Percentiles rank a stretch among this genome's conserved stretches.
These are phyloP conservation scores for Colletotrichum chrysophilum DNA, from an alignment of 2,329 filamentous ascomycete genomes.

Conservation along the genomic window DNA sequence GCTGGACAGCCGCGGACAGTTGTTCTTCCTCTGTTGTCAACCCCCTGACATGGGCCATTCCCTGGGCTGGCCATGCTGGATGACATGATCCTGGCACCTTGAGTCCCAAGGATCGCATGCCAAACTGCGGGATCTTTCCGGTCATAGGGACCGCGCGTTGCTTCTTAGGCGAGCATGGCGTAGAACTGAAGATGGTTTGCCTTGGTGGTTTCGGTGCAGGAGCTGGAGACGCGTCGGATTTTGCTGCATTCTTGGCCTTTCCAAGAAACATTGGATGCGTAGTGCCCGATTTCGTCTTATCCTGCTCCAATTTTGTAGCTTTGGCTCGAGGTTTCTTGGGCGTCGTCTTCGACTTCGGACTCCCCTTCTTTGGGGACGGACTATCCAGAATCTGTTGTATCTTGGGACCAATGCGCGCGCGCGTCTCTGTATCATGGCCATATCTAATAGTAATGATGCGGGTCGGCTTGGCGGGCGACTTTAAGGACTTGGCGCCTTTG, in stretches of 20 bases:
- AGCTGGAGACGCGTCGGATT: constrained; percentile 11
- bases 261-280: constrained; percentile 50
- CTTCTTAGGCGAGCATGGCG: constrained; percentile 57
- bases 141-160: constrained; percentile 32
- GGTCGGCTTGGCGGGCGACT: not conserved
- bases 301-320: constrained; percentile 28
- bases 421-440: constrained; percentile 42
- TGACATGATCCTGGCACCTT: constrained; percentile 71
- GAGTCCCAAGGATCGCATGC: constrained; percentile 47
- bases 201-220: constrained; percentile 28
- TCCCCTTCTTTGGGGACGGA: not conserved
- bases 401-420: constrained; percentile 56
- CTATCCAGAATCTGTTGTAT: constrained; percentile 67
- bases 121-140: constrained; percentile 46
- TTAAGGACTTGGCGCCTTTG: constrained; percentile 2
- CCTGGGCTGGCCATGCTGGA: constrained; percentile 74
- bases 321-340: constrained; percentile 29
- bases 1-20: not conserved
- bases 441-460: constrained; percentile 8
- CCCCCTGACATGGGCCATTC: constrained; percentile 68
- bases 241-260: constrained; percentile 19
- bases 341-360: constrained; percentile 28
- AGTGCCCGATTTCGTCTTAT: constrained; percentile 28
- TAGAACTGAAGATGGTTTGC: constrained; percentile 55
- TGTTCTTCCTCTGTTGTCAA: not conserved